Evolutionary conservation across 2,329 filamentous ascomycete species (phyloP).

Genomic region (Aspergillus luchuensis): DNA sequence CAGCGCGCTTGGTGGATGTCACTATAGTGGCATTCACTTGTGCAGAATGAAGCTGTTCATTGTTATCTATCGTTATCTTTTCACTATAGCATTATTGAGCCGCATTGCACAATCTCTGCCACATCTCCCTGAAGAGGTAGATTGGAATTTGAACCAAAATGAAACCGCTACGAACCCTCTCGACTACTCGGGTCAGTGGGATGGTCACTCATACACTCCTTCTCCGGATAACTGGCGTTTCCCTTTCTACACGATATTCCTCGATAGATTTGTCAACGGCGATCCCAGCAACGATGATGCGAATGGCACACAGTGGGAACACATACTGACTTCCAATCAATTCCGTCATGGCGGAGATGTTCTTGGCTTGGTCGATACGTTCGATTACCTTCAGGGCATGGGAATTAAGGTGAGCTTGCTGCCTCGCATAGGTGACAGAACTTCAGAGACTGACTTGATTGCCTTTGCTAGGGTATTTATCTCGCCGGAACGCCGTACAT

Average conservation of each 20-base stretch:
- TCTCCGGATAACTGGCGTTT: constrained; percentile 65
- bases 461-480: constrained; percentile 54
- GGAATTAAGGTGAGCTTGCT: constrained; percentile 56
- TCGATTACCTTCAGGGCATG: constrained; percentile 66
- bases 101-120: constrained; percentile 1
- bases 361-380: constrained; percentile 56
- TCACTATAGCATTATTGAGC: not conserved
- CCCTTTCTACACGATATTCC: constrained; percentile 65
- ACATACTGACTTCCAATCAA: constrained; percentile 61
- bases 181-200: constrained; percentile 60
- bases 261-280: constrained; percentile 65
- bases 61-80: not conserved
- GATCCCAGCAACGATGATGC: constrained; percentile 64
- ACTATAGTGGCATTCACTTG: constrained; percentile 9
- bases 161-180: constrained; percentile 54
- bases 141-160: constrained; percentile 64
- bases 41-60: constrained; percentile 9
- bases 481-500: constrained; percentile 63
- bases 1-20: constrained; percentile 7
- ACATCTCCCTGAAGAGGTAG: constrained; percentile 24
- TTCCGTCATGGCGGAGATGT: constrained; percentile 65
- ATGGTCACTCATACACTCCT: constrained; percentile 50
- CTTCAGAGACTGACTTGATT: no score
- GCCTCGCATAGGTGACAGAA: no score
- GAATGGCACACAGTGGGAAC: constrained; percentile 62